Conservation (phyloP, 352 stramenopile species). For the Pilasporangium apinafurcum region DNA sequence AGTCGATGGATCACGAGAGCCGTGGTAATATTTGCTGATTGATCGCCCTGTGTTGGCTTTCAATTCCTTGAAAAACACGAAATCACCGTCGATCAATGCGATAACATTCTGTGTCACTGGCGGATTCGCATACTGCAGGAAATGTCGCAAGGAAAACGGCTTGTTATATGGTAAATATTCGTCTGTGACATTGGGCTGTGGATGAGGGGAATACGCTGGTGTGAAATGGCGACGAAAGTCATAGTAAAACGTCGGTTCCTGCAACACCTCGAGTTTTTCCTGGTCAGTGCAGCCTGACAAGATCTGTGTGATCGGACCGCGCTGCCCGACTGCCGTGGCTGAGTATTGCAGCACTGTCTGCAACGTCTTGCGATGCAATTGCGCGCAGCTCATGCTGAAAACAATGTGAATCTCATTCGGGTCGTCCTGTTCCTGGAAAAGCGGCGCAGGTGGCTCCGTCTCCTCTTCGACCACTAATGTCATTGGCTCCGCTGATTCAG, state of each 20-base stretch:
- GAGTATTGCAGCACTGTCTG: conserved; percentile 42
- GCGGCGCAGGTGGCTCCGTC: neutral
- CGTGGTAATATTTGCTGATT: conserved; percentile 15
- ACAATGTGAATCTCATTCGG: conserved; percentile 34
- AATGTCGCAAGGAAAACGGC: conserved; percentile 43
- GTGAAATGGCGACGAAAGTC: conserved; percentile 50
- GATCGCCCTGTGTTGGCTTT: conserved; percentile 13
- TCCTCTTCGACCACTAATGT: neutral
- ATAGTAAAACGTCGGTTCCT: conserved; percentile 41
- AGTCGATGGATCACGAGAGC: conserved; percentile 1
- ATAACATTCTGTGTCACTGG: conserved; percentile 24
- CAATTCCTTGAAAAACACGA: conserved; percentile 17
- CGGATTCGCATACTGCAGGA: conserved; percentile 30
- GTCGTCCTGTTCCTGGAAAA: conserved; percentile 19
- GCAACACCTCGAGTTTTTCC: conserved; percentile 14
- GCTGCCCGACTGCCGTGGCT: conserved; percentile 23
- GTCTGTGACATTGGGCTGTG: conserved; percentile 27
- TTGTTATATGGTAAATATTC: conserved; percentile 52
- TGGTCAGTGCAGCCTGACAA: conserved; percentile 30
- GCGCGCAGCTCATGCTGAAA: conserved; percentile 46
- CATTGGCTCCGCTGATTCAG: too few relatives aligned
- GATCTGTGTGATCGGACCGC: conserved; percentile 46
- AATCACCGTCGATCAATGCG: conserved; percentile 7
- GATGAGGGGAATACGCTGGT: conserved; percentile 33
- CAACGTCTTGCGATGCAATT: conserved; percentile 26